Conservation (phyloP, 169 alveolate species). For the Plasmodium fragile region DNA sequence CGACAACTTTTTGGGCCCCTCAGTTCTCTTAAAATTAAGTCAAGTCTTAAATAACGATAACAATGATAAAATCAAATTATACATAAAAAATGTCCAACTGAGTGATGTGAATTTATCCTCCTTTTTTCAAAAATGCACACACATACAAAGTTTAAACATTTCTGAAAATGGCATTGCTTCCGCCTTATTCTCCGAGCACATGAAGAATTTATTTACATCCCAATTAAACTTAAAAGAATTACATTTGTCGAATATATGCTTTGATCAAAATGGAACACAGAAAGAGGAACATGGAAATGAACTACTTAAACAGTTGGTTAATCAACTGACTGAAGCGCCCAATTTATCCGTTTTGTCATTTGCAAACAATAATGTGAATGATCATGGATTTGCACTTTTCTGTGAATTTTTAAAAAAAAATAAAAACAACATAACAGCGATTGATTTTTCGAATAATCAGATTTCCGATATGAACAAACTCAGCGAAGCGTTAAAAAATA, state of each 20-base stretch:
- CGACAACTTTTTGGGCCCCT: conserved; percentile 12
- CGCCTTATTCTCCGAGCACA: not conserved
- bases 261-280: not conserved
- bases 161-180: conserved; percentile 29
- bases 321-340: not conserved
- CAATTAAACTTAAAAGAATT: conserved; percentile 32
- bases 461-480: not conserved
- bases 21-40: conserved; percentile 11
- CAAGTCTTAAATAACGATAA: not conserved
- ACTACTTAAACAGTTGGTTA: not conserved
- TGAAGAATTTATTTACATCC: conserved; percentile 7
- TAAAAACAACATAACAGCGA: conserved; percentile 22
- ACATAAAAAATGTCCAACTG: conserved; percentile 5
- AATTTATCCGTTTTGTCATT: conserved; percentile 16
- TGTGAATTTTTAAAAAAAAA: conserved; percentile 23
- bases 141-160: conserved; percentile 20
- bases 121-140: conserved; percentile 11
- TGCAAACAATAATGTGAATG: conserved; percentile 45
- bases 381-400: conserved; percentile 5
- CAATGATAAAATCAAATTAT: conserved; percentile 2
- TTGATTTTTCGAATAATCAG: conserved; percentile 29
- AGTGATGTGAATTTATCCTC: not conserved
- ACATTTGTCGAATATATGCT: conserved; percentile 27
- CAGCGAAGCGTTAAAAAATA: conserved; percentile 45
- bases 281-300: not conserved